phyloP scores from a whole-genome alignment of 2,329 filamentous ascomycete species.

The Cladophialophora carrionii region DNA sequence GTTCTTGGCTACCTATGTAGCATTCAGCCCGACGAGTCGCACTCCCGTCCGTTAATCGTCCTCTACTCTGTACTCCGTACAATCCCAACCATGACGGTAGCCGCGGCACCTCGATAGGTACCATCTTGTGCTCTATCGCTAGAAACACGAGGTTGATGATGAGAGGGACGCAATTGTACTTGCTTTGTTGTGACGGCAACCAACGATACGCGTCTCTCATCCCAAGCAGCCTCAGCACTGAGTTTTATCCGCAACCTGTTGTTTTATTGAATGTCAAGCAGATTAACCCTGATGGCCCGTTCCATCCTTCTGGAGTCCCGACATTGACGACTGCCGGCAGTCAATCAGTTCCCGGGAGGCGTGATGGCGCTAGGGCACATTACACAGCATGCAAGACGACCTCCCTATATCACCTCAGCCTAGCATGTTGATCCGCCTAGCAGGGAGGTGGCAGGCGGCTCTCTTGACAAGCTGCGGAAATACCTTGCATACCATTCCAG shows the following conservation, averaged over 20 bases:
- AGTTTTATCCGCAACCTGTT: not conserved
- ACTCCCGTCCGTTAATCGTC: not conserved
- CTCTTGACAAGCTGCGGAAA: not conserved
- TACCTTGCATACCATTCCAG: not conserved
- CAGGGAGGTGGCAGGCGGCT: not conserved
- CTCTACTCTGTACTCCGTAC: no score
- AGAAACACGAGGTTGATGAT: not conserved
- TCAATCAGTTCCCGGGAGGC: constrained; percentile 1
- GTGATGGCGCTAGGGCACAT: constrained; percentile 24
- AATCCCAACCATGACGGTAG: not conserved
- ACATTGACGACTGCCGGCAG: not conserved
- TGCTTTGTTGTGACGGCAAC: not conserved
- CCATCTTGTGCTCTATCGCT: not conserved
- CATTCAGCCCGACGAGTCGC: not conserved
- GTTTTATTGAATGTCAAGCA: not conserved
- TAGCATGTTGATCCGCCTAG: not conserved
- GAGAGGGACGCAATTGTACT: not conserved
- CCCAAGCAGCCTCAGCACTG: no score
- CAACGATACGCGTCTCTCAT: not conserved
- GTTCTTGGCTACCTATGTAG: no score
- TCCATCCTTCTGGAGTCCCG: not conserved
- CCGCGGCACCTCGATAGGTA: not conserved
- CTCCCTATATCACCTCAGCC: not conserved
- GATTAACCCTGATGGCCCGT: no score
- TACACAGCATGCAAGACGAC: constrained; percentile 7